Conservation (phyloP, 2,329 filamentous ascomycete genomes). For the Lachnellula arida region DNA sequence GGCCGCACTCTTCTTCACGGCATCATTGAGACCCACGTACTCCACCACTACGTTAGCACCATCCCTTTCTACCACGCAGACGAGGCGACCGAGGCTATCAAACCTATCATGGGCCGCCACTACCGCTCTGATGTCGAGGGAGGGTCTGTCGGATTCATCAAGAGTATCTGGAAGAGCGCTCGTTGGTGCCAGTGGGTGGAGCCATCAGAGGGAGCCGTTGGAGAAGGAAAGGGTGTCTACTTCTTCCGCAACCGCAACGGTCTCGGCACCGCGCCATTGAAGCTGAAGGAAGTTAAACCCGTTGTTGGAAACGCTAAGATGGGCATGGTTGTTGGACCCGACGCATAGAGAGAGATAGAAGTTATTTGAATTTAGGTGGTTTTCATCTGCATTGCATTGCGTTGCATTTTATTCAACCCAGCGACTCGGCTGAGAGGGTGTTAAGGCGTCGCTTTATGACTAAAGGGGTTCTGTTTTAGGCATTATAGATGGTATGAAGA, state of each 20-base stretch:
- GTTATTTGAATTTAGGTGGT: background rate
- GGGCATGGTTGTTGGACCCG: conserved; percentile 8
- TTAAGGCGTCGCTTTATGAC: conserved; percentile 8
- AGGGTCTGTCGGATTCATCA: conserved; percentile 78
- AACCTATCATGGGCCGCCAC: conserved; percentile 90
- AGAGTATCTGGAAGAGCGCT: conserved; percentile 73
- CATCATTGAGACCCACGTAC: conserved; percentile 95
- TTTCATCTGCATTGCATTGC: background rate
- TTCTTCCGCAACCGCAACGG: conserved; percentile 97
- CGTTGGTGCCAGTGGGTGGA: conserved; percentile 97
- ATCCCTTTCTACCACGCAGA: conserved; percentile 98
- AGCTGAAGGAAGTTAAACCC: conserved; percentile 18
- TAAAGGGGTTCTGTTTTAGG: conserved; percentile 8
- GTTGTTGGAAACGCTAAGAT: conserved; percentile 8
- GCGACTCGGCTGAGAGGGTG: conserved; percentile 7
- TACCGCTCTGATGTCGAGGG: conserved; percentile 79
- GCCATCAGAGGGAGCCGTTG: conserved; percentile 75
- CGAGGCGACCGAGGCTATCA: conserved; percentile 90
- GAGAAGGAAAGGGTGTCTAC: conserved; percentile 80
- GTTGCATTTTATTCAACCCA: conserved; percentile 11
- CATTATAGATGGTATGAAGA: background rate
- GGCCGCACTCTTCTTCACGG: conserved; percentile 88
- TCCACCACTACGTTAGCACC: conserved; percentile 94
- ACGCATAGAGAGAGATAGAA: background rate
- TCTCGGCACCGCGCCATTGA: conserved; percentile 49